Conservation (phyloP, 2,329 filamentous ascomycete genomes). For the Aureobasidium sp. region DNA sequence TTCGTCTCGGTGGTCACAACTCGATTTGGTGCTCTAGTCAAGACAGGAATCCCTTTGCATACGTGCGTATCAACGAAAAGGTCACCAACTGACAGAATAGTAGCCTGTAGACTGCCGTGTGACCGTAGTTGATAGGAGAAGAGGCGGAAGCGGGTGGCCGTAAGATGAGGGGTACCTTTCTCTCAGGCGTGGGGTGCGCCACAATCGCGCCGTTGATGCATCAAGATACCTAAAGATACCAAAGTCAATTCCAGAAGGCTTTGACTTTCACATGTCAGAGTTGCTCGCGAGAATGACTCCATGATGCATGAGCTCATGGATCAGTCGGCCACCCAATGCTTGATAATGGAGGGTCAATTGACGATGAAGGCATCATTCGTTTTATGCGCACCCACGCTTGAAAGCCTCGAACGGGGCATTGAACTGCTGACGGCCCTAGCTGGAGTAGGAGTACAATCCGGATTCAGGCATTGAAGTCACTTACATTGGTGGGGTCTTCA, state of each 20-base stretch:
- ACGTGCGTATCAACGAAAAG: not conserved
- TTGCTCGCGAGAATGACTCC: not conserved
- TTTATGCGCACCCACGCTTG: not conserved
- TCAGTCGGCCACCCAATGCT: not conserved
- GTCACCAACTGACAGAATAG: not conserved
- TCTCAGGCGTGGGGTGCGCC: slow-evolving; percentile 4
- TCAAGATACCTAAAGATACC: not conserved
- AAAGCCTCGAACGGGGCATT: not conserved
- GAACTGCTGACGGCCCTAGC: slow-evolving; percentile 1
- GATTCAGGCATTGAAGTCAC: not conserved
- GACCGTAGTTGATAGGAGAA: not conserved
- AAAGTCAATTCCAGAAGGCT: slow-evolving; percentile 11
- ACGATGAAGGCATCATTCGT: not conserved
- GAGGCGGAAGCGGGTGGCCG: slow-evolving; percentile 3
- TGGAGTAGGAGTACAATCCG: not conserved
- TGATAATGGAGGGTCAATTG: slow-evolving; percentile 2
- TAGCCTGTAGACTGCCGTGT: slow-evolving; percentile 7
- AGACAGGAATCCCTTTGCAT: not conserved
- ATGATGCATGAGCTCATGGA: not conserved
- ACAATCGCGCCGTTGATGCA: slow-evolving; percentile 12
- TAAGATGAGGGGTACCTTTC: slow-evolving; percentile 8
- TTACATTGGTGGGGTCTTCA: not conserved
- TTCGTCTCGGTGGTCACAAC: not conserved
- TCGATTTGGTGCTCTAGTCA: not conserved
- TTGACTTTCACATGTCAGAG: slow-evolving; percentile 11